Evolutionary conservation across 257 asterid genomes (phyloP), one percentile per base, ranked within the genome.

Genomic region (Schizonepeta tenuifolia): DNA sequence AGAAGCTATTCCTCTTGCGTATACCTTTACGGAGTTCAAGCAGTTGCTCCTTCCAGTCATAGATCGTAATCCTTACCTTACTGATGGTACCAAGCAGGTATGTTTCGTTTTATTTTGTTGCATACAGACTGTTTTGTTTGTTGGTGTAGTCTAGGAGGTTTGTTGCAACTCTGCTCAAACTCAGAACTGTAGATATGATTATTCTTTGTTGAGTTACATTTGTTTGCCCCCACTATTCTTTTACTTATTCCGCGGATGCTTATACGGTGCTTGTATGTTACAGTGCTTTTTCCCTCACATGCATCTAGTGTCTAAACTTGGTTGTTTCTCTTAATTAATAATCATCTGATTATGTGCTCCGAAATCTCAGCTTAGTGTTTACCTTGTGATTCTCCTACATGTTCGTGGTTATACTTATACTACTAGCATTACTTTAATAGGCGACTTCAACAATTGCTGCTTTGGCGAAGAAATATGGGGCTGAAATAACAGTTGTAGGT

Each of bases 81-180:
- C 96, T 0, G 98, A 91, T 81, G 99, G 99, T 65, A 87, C 97
- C 51, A 88, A 93, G 81, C 96, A 95, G 95, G 99, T 92, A 60
- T 69, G 41, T 20, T 50, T 65, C 36, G 47, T 51, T 74, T 10
- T 54, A 7, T 35, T 64, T 56, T 44, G 20, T 49, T 64, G 69
- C 33, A 60, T 50, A 17, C 24, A 40, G 13, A 26, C 40, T 17
- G 9, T 38, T 15, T 12, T 53, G 47, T 10, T 20, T 62, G 69
- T 26, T 50, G 46, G 54, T 74, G 43, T 49, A 26, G 43, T 54
- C 44, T 28, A n/a, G 1, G 17, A 38, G 61, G 31, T 3, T 35
- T 54, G 22, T 15, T 12, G 41, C 46, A 28, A 9, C 68, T 22
- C 22, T 65, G 20, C 50, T 55, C 21, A 58, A 21, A 24, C 11